These are phyloP conservation scores for Colletotrichum lini DNA, from an alignment of 2,329 filamentous ascomycete genomes.

Conservation along the genomic window DNA sequence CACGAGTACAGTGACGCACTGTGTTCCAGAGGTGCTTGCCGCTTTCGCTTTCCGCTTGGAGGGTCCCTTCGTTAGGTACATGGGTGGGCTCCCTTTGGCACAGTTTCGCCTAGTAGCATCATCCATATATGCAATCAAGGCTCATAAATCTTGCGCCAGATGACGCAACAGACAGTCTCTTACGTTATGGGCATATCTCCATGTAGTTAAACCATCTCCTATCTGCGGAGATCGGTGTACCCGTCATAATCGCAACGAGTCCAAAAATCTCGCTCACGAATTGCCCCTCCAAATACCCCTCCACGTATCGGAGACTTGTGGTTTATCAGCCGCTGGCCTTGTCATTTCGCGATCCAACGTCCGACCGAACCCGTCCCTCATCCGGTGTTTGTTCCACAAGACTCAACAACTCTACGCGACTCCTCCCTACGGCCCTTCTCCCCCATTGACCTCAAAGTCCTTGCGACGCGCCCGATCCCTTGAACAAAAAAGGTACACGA, in stretches of 20 bases:
- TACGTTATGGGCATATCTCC: neutral
- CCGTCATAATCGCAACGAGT: constrained; percentile 6
- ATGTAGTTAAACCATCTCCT: constrained; percentile 10
- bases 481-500: constrained; percentile 20
- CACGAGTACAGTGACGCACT: constrained; percentile 14
- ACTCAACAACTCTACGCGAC: constrained; percentile 22
- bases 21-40: constrained; percentile 25
- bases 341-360: constrained; percentile 37
- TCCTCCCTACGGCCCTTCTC: neutral
- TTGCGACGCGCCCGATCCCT: neutral
- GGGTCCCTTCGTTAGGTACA: neutral
- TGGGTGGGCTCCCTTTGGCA: constrained; percentile 15
- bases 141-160: constrained; percentile 28
- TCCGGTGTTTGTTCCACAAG: constrained; percentile 15
- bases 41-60: constrained; percentile 35
- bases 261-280: constrained; percentile 40
- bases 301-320: constrained; percentile 40
- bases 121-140: constrained; percentile 16
- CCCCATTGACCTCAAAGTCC: constrained; percentile 9
- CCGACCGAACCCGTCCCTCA: constrained; percentile 14
- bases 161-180: constrained; percentile 28
- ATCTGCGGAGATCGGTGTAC: constrained; percentile 17
- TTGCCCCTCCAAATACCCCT: constrained; percentile 41
- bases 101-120: constrained; percentile 5
- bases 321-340: constrained; percentile 39